Base-by-base conservation (phyloP, 106 monocot species). In the Platanthera guangdongensis region DNA sequence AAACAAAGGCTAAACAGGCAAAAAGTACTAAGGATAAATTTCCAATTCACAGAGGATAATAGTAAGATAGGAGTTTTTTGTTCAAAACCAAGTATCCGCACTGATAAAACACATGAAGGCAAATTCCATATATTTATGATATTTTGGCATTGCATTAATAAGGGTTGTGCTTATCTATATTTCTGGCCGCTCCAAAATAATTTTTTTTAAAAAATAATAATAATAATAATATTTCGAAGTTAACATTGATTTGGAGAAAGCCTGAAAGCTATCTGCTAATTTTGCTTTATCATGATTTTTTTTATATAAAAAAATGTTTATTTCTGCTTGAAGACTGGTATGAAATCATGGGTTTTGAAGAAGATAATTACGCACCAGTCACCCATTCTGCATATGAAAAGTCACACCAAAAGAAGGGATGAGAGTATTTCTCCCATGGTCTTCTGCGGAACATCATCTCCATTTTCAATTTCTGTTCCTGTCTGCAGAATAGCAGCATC, bases 351-450 rank as follows among this genome's bases (percentile, higher is more conserved):
- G 11, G 39, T 39, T 39, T 65, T 9, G 12, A 4, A 11, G 4
- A 30, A 60, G 21, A 60, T 19, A 19, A 19, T 60, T 60, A 9
- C 5, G n/a, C 21, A 60, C 59, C 12, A 11, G 7, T 11, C 62
- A 63, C 32, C 30, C 18, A 32, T 30, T 65, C 65, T 30, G 65
- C 65, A 0, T 12, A 13, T 3, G 18, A n/a, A 65, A 65, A 9
- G 50, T 88, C 85, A 95, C 47, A 89, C 84, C 25, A 86, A 77
- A 65, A 95, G 87, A 80, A 95, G 90, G 85, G 92, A 77, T 22
- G 95, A 87, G 18, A 93, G 75, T 63, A 96, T 96, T 81, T 96
- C 93, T 53, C 93, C 96, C 93, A 96, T 96, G 12, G 93, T 96
- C 80, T 83, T 90, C 86, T 96, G 93, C 4, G 93, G 86, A 25